These are phyloP conservation scores for Takakia lepidozioides DNA, from an alignment of 225 moss, liverwort and hornwort genomes.

Conservation along the genomic window DNA sequence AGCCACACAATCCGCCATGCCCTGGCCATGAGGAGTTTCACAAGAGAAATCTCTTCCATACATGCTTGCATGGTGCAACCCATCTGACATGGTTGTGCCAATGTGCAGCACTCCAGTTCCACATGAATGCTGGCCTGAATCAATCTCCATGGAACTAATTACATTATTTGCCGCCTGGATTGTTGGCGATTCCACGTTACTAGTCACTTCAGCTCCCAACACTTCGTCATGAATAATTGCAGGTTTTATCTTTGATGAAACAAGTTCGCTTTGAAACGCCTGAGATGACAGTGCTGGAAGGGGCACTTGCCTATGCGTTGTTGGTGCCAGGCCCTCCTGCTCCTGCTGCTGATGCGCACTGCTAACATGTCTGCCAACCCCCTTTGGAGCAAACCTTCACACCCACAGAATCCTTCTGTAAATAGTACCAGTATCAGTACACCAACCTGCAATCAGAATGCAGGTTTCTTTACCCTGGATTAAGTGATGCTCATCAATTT, in stretches of 20 bases:
- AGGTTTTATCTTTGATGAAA: too few species aligned
- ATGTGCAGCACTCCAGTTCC: slow-evolving; percentile 1
- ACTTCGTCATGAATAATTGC: too few species aligned
- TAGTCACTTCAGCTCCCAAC: too few species aligned
- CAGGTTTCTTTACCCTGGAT: too few species aligned
- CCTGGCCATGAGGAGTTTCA: neutral
- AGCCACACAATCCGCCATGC: neutral
- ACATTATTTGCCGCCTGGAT: too few species aligned
- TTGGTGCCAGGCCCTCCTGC: too few species aligned
- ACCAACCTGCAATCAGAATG: too few species aligned
- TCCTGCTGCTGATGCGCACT: neutral
- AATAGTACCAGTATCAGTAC: too few species aligned
- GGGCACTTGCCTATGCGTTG: neutral
- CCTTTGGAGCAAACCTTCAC: slow-evolving; percentile 6
- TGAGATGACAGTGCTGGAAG: neutral
- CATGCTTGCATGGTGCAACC: slow-evolving; percentile 1
- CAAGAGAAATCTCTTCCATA: slow-evolving; percentile 4
- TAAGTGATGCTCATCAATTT: too few species aligned
- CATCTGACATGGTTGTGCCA: slow-evolving; percentile 2
- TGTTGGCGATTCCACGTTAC: too few species aligned
- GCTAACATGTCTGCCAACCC: neutral
- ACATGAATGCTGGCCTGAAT: too few species aligned
- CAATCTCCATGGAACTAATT: too few species aligned
- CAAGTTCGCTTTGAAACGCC: neutral
- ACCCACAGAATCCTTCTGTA: neutral